phyloP scores from a whole-genome alignment of 192 early-diverging fungal species.

The Mortierella alpina region DNA sequence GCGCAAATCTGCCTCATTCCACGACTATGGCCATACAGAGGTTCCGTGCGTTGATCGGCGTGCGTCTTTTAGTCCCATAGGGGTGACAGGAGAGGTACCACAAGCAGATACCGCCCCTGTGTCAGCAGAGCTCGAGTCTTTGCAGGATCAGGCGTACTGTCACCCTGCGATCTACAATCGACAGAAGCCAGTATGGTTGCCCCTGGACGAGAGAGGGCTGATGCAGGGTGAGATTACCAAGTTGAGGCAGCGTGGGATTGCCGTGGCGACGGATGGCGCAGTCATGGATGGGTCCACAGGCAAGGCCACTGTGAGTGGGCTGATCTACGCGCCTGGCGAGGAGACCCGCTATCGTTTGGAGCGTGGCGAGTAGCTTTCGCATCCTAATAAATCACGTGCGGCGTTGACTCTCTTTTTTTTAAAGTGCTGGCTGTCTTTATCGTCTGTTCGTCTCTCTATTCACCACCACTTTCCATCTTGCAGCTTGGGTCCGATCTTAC shows the following conservation, averaged over 20 bases:
- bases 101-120: not conserved
- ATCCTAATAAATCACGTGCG: not conserved
- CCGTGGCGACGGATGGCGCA: constrained; percentile 47
- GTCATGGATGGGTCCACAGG: constrained; percentile 10
- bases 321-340: constrained; percentile 49
- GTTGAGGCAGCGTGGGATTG: constrained; percentile 37
- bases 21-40: not conserved
- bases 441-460: no score
- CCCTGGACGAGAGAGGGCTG: constrained; percentile 58
- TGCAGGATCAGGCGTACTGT: constrained; percentile 55
- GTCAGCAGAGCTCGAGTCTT: constrained; percentile 13
- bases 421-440: not conserved
- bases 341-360: constrained; percentile 39
- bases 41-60: constrained; percentile 5
- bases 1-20: not conserved
- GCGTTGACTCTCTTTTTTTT: not conserved
- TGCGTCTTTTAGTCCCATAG: not conserved
- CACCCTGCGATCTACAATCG: constrained; percentile 52
- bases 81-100: not conserved
- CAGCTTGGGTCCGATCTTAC: no score
- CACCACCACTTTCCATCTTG: no score
- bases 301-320: constrained; percentile 26
- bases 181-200: constrained; percentile 62
- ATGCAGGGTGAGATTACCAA: constrained; percentile 44
- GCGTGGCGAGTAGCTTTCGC: constrained; percentile 25